Percentiles rank a stretch among this genome's conserved stretches.
Evolutionary conservation across 1,284 basidiomycete genomes (phyloP).

Genomic region (Ceratobasidium sp.): DNA sequence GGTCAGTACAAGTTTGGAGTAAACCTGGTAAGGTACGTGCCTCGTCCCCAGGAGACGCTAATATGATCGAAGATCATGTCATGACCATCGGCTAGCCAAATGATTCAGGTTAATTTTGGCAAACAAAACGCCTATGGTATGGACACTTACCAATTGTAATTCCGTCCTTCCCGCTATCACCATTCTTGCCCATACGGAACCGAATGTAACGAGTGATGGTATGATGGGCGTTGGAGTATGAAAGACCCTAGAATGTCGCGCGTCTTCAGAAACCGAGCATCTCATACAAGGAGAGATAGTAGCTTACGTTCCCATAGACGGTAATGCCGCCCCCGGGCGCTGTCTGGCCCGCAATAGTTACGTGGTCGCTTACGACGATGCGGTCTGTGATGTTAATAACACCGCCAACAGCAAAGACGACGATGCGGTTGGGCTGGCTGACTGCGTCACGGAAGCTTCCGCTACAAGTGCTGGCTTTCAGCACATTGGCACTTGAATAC

Average conservation of each 20-base stretch:
- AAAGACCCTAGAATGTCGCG: slow-evolving; percentile 16
- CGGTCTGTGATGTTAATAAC: slow-evolving; percentile 56
- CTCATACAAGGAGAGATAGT: not conserved
- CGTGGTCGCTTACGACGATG: slow-evolving; percentile 56
- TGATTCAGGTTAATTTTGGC: slow-evolving; percentile 10
- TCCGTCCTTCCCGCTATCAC: slow-evolving; percentile 58
- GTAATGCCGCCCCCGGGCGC: slow-evolving; percentile 56
- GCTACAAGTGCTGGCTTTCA: slow-evolving; percentile 47
- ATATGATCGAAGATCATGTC: slow-evolving; percentile 62
- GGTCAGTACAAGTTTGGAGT: not conserved
- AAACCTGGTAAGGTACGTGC: not conserved
- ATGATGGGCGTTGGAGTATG: slow-evolving; percentile 53
- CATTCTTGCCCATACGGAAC: slow-evolving; percentile 57
- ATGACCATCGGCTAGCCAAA: slow-evolving; percentile 56
- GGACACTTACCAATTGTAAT: slow-evolving; percentile 26
- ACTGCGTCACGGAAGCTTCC: slow-evolving; percentile 60
- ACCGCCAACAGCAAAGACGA: slow-evolving; percentile 59
- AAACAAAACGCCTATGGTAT: not conserved
- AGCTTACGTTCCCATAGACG: slow-evolving; percentile 54
- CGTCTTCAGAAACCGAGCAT: not conserved
- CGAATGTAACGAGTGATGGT: slow-evolving; percentile 59
- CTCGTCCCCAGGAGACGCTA: slow-evolving; percentile 59
- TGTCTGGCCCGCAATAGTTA: slow-evolving; percentile 58
- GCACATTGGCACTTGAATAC: not conserved
- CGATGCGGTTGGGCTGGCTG: slow-evolving; percentile 56